A percentile compares a stretch with the other conserved stretches of the same genome.
These are phyloP conservation scores for Pythium phragmiticola DNA, from an alignment of 352 stramenopile genomes.

Conservation along the genomic window DNA sequence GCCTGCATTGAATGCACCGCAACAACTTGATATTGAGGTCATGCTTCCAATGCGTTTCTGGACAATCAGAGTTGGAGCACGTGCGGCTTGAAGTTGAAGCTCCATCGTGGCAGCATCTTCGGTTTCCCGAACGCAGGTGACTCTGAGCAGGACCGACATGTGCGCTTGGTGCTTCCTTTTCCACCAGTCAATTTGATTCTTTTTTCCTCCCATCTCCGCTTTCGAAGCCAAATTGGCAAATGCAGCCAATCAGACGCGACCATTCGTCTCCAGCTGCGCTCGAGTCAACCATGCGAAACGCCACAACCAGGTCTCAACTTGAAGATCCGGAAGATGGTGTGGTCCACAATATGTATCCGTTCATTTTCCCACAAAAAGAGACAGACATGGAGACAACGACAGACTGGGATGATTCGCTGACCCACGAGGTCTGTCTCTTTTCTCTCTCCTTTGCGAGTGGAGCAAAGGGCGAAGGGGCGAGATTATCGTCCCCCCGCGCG, in stretches of 20 bases:
- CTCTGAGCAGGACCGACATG: too few species aligned
- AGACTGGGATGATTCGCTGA: background rate
- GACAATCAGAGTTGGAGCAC: background rate
- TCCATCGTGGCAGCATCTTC: background rate
- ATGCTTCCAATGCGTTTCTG: background rate
- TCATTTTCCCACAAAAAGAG: background rate
- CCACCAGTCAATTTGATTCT: constrained; percentile 21
- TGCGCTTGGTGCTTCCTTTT: background rate
- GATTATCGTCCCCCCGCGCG: background rate
- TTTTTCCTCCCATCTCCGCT: constrained; percentile 1
- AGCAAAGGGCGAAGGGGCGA: too few species aligned
- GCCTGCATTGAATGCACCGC: background rate
- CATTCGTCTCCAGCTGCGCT: constrained; percentile 25
- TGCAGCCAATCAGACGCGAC: constrained; percentile 8
- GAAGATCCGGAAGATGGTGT: constrained; percentile 18
- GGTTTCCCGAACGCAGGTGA: too few species aligned
- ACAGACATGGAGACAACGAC: background rate
- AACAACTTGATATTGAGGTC: background rate
- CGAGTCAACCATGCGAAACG: constrained; percentile 3
- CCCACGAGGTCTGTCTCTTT: too few species aligned
- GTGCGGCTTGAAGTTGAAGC: constrained; percentile 22
- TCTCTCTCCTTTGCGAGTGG: too few species aligned
- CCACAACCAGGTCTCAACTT: constrained; percentile 16
- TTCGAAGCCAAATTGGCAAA: background rate
- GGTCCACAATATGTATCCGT: constrained; percentile 7